Conservation (phyloP, 2,329 filamentous ascomycete species). For the Beauveria medogensis region DNA sequence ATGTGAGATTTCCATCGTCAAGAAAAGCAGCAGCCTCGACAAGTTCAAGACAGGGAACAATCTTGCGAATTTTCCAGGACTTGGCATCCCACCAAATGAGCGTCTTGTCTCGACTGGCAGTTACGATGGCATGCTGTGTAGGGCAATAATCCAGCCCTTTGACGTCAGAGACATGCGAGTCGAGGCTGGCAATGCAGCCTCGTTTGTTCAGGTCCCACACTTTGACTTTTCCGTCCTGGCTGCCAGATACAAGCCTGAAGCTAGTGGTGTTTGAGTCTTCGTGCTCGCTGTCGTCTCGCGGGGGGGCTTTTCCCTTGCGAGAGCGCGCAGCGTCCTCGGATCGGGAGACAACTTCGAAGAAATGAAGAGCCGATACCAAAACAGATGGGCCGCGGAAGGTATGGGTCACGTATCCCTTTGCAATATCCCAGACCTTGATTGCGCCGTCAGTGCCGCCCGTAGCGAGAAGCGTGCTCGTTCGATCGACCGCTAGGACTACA, state of each 20-base stretch:
- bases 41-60: conserved; percentile 77
- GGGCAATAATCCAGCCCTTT: conserved; percentile 75
- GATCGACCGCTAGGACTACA: conserved; percentile 75
- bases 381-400: conserved; percentile 91
- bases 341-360: conserved; percentile 66
- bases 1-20: conserved; percentile 61
- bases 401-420: conserved; percentile 83
- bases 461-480: conserved; percentile 80
- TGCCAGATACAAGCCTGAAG: conserved; percentile 81
- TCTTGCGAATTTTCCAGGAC: conserved; percentile 74
- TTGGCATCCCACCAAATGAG: conserved; percentile 83
- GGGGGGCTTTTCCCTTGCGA: conserved; percentile 26
- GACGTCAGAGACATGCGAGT: conserved; percentile 95
- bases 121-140: conserved; percentile 67
- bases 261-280: conserved; percentile 36
- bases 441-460: conserved; percentile 89
- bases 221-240: conserved; percentile 85
- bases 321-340: conserved; percentile 20
- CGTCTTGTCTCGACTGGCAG: conserved; percentile 86
- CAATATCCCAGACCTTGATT: conserved; percentile 95
- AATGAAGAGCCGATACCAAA: conserved; percentile 80
- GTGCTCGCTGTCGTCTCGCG: conserved; percentile 25
- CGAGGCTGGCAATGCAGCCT: conserved; percentile 65
- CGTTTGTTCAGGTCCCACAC: conserved; percentile 89
- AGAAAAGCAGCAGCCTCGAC: conserved; percentile 80